Base-by-base conservation (phyloP, 305 asterid species). In the Ilex paraguariensis region DNA sequence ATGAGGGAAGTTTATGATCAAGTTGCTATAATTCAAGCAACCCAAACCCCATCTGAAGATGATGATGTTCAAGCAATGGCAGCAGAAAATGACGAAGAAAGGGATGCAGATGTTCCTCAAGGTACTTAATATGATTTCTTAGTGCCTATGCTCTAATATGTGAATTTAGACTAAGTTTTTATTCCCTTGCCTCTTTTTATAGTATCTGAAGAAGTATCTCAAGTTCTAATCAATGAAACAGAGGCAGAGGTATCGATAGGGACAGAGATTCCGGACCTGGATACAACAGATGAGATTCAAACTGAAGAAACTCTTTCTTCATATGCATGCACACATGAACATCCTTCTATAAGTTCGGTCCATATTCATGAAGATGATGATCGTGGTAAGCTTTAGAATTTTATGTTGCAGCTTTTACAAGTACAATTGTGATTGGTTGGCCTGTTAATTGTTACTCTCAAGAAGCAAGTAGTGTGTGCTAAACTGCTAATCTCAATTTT, bases 211-310 rank as follows among this genome's bases (percentile, higher is more conserved):
- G 95, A 77, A 71, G 72, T 40, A 61, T 63, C 79, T 69, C 79
- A 70, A 75, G 59, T 54, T 63, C 80, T 15, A 39, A 72, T 62
- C 70, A 78, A 71, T 70, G 95, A 84, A 81, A 82, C 79, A 64
- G 99, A 87, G 74, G 84, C 89, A 65, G 96, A 88, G 65, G 95
- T 91, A 75, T 91, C 94, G 53, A 88, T 94, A 66, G 99, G 96
- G 65, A 91, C 95, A 48, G 98, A 91, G 70, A 94, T 91, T 79
- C 97, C 96, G 46, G 97, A 84, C 77, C 71, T 91, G 71, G 85
- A 88, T 72, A 64, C 77, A 56, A 70, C 83, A 57, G 91, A 83
- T 66, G 96, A 88, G 70, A 52, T 86, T 59, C 82, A 80, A 72
- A 71, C 67, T 66, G 73, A 71, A 60, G 85, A 71, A 42, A 66